phyloP scores from a whole-genome alignment of 192 early-diverging fungal species.

The Umbelopsis sp. region DNA sequence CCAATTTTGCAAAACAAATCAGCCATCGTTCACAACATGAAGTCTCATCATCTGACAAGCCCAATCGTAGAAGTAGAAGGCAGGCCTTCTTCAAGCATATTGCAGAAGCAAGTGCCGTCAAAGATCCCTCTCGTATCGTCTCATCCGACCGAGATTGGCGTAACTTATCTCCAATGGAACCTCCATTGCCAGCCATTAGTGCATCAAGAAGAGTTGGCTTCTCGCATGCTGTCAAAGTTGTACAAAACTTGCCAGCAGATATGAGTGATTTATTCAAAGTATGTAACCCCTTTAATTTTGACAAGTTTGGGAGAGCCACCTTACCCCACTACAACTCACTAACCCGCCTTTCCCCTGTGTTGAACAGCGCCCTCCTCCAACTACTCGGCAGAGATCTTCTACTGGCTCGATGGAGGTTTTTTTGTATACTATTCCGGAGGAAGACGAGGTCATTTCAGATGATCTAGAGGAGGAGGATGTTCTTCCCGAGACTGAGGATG shows the following conservation, averaged over 20 bases:
- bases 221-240: constrained; percentile 15
- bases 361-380: constrained; percentile 6
- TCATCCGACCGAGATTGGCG: constrained; percentile 32
- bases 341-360: neutral
- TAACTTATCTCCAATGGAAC: constrained; percentile 29
- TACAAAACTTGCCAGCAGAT: constrained; percentile 15
- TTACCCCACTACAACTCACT: no score
- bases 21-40: constrained; percentile 4
- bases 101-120: constrained; percentile 9
- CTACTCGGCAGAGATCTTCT: constrained; percentile 7
- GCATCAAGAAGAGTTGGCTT: constrained; percentile 6
- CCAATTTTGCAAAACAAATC: constrained; percentile 7
- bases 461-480: constrained; percentile 4
- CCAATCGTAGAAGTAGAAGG: constrained; percentile 11
- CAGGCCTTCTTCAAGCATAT: constrained; percentile 8
- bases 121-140: constrained; percentile 10
- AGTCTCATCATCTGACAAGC: neutral
- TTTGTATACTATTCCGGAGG: constrained; percentile 11
- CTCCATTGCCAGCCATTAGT: constrained; percentile 29
- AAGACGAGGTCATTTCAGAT: neutral
- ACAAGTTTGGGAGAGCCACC: neutral
- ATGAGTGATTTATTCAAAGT: constrained; percentile 10
- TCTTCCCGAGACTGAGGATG: neutral
- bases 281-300: neutral
- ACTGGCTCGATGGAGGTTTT: neutral